Conservation (phyloP, 768 basidiomycete species). For the Suillus discolor region DNA sequence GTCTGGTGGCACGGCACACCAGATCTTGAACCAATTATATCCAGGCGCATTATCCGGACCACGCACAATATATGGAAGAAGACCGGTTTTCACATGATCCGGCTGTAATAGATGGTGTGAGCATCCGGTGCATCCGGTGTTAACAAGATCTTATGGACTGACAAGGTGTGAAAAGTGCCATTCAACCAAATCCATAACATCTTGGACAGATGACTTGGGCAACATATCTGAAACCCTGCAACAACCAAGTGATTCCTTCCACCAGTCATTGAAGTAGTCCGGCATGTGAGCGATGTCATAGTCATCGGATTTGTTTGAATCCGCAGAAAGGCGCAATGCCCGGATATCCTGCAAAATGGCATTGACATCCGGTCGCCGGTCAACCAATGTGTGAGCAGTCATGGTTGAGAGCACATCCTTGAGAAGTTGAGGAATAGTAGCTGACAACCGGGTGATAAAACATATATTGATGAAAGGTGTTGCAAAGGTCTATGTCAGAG, state of each 20-base stretch:
- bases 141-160: background rate
- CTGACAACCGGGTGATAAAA: background rate
- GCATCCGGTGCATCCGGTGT: background rate
- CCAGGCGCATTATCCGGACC: background rate
- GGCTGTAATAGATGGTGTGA: background rate
- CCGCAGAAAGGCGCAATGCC: background rate
- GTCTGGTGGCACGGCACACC: background rate
- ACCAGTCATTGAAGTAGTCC: constrained; percentile 1
- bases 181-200: background rate
- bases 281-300: background rate
- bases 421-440: background rate
- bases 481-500: background rate
- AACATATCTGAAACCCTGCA: background rate
- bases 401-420: background rate
- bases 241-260: background rate
- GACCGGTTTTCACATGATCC: background rate
- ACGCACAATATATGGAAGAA: background rate
- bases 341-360: background rate
- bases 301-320: background rate
- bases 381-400: background rate
- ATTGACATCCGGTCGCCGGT: background rate
- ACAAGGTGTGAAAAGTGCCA: background rate
- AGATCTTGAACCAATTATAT: background rate
- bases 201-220: constrained; percentile 2
- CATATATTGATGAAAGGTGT: background rate